Evolutionary conservation across 1,284 basidiomycete genomes (phyloP).

Genomic region (Leccinum solheimii): DNA sequence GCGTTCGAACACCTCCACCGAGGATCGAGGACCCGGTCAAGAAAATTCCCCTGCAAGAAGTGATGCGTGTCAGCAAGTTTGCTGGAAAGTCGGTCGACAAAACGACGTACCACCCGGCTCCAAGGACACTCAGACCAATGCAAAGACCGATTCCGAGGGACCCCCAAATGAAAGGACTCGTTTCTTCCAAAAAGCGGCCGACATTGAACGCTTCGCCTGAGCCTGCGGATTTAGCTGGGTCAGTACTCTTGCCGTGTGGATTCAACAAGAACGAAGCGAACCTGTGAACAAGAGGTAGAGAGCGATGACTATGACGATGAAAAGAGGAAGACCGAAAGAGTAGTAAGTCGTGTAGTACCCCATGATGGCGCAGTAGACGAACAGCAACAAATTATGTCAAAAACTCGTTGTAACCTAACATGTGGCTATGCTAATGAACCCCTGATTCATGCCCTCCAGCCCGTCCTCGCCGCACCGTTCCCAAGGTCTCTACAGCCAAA

Average conservation of each 20-base stretch:
- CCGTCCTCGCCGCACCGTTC: conserved; percentile 11
- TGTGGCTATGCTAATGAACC: conserved; percentile 22
- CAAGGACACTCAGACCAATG: conserved; percentile 91
- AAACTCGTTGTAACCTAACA: conserved; percentile 3
- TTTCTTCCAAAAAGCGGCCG: conserved; percentile 89
- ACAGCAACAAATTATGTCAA: conserved; percentile 9
- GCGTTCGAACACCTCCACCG: conserved; percentile 92
- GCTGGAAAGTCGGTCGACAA: not conserved
- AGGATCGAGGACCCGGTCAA: conserved; percentile 94
- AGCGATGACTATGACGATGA: conserved; percentile 64
- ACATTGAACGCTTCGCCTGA: conserved; percentile 91
- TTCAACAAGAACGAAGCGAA: conserved; percentile 31
- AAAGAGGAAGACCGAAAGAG: conserved; percentile 65
- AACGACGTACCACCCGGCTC: conserved; percentile 86
- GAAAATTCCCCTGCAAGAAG: conserved; percentile 85
- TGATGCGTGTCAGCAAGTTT: conserved; percentile 6
- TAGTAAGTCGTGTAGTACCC: conserved; percentile 55
- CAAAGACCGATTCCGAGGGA: conserved; percentile 90
- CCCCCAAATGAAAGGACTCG: conserved; percentile 93
- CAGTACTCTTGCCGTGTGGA: not conserved
- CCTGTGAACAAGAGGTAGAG: conserved; percentile 89
- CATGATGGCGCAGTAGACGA: conserved; percentile 36
- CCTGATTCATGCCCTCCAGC: conserved; percentile 15
- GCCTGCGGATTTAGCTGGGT: conserved; percentile 43
- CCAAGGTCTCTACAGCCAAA: conserved; percentile 23